A percentile compares a stretch with the other conserved stretches of the same genome.
These are phyloP conservation scores for Tetrapisispora namnaoensis DNA, from an alignment of 805 yeast genomes.

Conservation along the genomic window DNA sequence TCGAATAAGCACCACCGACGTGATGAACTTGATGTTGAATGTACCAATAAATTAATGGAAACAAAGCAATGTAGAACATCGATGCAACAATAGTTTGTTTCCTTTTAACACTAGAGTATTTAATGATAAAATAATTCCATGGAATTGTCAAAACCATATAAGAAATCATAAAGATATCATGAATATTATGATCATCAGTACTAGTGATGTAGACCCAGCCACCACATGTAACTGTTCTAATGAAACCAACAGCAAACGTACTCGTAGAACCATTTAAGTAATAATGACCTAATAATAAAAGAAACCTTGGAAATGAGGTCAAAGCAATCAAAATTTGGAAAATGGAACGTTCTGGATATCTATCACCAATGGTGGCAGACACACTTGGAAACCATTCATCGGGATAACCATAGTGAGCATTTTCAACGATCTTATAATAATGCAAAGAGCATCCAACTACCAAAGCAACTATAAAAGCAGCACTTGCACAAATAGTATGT, in stretches of 20 bases:
- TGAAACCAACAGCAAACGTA: conserved; percentile 44
- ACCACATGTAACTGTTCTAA: conserved; percentile 93
- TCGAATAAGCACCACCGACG: conserved; percentile 88
- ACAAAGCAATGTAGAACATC: conserved; percentile 52
- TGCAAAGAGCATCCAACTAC: conserved; percentile 68
- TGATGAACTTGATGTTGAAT: conserved; percentile 87
- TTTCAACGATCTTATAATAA: conserved; percentile 78
- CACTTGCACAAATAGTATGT: conserved; percentile 61
- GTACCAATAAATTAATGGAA: conserved; percentile 82
- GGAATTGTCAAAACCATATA: conserved; percentile 86
- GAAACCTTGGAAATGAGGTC: conserved; percentile 87
- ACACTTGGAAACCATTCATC: conserved; percentile 99
- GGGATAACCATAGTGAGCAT: conserved; percentile 83
- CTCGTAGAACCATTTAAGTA: conserved; percentile 29
- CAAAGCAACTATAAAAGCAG: conserved; percentile 71
- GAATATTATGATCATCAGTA: conserved; percentile 94
- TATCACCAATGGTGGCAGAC: conserved; percentile 92
- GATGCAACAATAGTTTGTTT: conserved; percentile 31
- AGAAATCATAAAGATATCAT: conserved; percentile 89
- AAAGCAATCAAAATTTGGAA: conserved; percentile 88
- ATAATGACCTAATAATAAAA: conserved; percentile 39
- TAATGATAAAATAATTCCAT: conserved; percentile 64
- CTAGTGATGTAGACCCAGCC: conserved; percentile 98
- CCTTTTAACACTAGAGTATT: conserved; percentile 36
- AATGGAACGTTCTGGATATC: conserved; percentile 90